These are phyloP conservation scores for Thielaviopsis ethacetica DNA, from an alignment of 2,329 filamentous ascomycete genomes.

Conservation along the genomic window DNA sequence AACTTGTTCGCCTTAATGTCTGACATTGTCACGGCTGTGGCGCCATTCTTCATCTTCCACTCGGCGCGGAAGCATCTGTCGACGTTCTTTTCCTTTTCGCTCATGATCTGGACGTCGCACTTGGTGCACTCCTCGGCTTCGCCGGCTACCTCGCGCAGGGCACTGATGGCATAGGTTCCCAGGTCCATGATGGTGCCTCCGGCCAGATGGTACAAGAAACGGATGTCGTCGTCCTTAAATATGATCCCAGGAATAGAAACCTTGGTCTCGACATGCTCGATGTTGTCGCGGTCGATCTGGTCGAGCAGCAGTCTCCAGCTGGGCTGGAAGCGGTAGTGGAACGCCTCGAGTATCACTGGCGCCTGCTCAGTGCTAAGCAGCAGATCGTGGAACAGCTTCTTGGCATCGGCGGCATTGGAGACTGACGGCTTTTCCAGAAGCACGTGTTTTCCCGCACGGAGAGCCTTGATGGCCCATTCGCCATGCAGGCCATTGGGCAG, in stretches of 20 bases:
- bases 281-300: conserved; percentile 23
- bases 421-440: conserved; percentile 8
- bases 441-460: conserved; percentile 34
- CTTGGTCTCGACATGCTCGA: conserved; percentile 20
- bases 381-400: conserved; percentile 25
- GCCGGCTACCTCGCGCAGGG: conserved; percentile 24
- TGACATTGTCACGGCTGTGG: conserved; percentile 18
- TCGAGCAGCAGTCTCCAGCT: conserved; percentile 19
- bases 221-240: conserved; percentile 25
- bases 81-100: conserved; percentile 18
- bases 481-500: conserved; percentile 26
- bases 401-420: conserved; percentile 22
- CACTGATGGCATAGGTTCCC: conserved; percentile 24
- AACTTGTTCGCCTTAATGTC: conserved; percentile 4
- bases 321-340: conserved; percentile 35
- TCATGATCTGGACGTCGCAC: conserved; percentile 18
- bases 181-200: conserved; percentile 26
- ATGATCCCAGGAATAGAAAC: conserved; percentile 18
- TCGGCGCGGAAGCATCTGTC: conserved; percentile 21
- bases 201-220: conserved; percentile 25
- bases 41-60: conserved; percentile 25
- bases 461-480: conserved; percentile 29
- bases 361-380: conserved; percentile 19
- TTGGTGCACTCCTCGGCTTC: conserved; percentile 21
- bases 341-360: conserved; percentile 35